Conservation (phyloP, 345 rosid species). For the Salix dunnii region DNA sequence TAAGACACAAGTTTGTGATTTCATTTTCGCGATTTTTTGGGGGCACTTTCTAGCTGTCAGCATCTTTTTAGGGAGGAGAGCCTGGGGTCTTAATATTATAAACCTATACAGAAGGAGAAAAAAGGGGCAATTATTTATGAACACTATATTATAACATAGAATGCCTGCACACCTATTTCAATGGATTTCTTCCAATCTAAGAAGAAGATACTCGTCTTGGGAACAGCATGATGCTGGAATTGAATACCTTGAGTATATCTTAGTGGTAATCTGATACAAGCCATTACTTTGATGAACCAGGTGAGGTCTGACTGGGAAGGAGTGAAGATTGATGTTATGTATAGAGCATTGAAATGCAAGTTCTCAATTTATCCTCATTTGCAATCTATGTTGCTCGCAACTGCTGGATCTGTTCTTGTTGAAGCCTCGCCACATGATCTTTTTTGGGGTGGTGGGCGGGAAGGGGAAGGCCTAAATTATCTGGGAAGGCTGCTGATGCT, state of each 20-base stretch:
- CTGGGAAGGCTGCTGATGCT: constrained; percentile 87
- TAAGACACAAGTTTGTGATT: not conserved
- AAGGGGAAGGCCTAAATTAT: constrained; percentile 90
- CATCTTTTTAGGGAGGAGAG: no score
- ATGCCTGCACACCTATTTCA: no score
- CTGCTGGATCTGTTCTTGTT: constrained; percentile 75
- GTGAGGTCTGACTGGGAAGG: constrained; percentile 79
- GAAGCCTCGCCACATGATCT: constrained; percentile 94
- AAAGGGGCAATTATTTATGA: no score
- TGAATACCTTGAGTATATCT: no score
- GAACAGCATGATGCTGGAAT: no score
- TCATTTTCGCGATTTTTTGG: not conserved
- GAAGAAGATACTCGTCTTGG: no score
- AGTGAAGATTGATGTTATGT: constrained; percentile 76
- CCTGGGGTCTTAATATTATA: no score
- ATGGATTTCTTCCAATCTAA: no score
- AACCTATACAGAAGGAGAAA: no score
- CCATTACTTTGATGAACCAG: constrained; percentile 32
- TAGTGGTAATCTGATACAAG: not conserved
- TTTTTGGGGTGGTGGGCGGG: constrained; percentile 96
- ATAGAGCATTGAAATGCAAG: constrained; percentile 71
- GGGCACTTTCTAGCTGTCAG: no score
- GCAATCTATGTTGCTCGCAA: constrained; percentile 68
- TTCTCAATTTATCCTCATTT: constrained; percentile 82
- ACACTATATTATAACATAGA: no score